Conservation (phyloP, 2,329 filamentous ascomycete species). For the Beauveria asiatica region DNA sequence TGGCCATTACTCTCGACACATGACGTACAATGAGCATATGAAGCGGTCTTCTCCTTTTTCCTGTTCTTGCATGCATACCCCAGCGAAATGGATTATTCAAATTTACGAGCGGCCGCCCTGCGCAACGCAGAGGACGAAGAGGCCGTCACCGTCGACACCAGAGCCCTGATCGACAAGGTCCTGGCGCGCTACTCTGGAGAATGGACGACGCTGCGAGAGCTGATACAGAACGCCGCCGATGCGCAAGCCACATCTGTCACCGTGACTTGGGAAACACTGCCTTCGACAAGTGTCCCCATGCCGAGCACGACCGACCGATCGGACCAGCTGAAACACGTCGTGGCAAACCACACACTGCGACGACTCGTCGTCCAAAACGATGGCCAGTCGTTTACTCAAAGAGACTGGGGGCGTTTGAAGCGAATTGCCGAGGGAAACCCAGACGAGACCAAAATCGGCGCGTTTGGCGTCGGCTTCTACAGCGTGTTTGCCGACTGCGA, state of each 20-base stretch:
- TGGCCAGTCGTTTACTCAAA: conserved; percentile 76
- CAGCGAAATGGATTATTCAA: conserved; percentile 57
- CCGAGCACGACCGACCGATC: conserved; percentile 56
- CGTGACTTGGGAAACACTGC: conserved; percentile 85
- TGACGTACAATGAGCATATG: neutral
- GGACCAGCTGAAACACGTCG: conserved; percentile 69
- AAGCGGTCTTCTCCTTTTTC: neutral
- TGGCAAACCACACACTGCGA: conserved; percentile 77
- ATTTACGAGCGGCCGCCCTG: conserved; percentile 80
- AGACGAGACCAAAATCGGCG: conserved; percentile 97
- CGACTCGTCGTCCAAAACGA: conserved; percentile 90
- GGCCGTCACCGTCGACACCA: conserved; percentile 94
- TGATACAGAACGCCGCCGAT: conserved; percentile 98
- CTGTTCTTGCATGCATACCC: neutral
- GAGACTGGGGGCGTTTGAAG: conserved; percentile 89
- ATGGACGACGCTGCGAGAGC: conserved; percentile 81
- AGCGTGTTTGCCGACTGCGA: conserved; percentile 98
- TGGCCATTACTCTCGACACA: neutral
- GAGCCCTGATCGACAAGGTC: conserved; percentile 95
- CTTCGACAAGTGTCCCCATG: conserved; percentile 70
- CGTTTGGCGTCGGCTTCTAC: conserved; percentile 97
- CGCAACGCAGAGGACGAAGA: conserved; percentile 84
- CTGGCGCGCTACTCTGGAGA: conserved; percentile 93
- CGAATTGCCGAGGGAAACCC: conserved; percentile 98
- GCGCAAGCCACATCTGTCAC: conserved; percentile 83